Evolutionary conservation across 2,329 filamentous ascomycete genomes (phyloP).

Genomic region (Setomelanomma holmii): DNA sequence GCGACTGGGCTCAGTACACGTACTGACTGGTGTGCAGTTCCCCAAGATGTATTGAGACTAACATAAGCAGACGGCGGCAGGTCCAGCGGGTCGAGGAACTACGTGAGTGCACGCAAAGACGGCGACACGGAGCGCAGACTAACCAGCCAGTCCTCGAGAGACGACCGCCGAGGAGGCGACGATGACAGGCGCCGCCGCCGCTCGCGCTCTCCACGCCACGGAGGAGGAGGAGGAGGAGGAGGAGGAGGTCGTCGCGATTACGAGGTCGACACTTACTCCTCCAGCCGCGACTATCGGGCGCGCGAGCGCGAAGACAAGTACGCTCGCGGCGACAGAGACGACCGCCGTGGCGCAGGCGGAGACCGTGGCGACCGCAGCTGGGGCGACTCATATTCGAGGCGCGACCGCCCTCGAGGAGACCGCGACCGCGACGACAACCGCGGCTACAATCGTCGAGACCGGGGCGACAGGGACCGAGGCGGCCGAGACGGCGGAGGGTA

Average conservation of each 20-base stretch:
- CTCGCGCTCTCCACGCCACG: conserved; percentile 84
- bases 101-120: conserved; percentile 42
- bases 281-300: conserved; percentile 89
- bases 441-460: conserved; percentile 40
- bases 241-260: conserved; percentile 68
- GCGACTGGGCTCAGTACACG: conserved; percentile 43
- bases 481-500: conserved; percentile 59
- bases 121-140: conserved; percentile 23
- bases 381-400: conserved; percentile 60
- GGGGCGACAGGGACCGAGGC: conserved; percentile 53
- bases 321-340: conserved; percentile 65
- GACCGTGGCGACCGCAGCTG: conserved; percentile 62
- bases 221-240: conserved; percentile 33
- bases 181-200: conserved; percentile 66
- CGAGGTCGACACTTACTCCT: conserved; percentile 86
- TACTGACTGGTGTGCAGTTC: conserved; percentile 47
- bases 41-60: conserved; percentile 30
- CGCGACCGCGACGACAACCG: conserved; percentile 45
- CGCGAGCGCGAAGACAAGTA: conserved; percentile 94
- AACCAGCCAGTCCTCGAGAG: conserved; percentile 40
- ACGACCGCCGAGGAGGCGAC: conserved; percentile 38
- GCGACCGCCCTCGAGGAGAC: conserved; percentile 41
- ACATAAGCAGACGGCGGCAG: conserved; percentile 48
- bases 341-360: conserved; percentile 60
- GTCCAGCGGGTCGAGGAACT: conserved; percentile 45